Evolutionary conservation across 192 early-diverging fungal genomes (phyloP), one percentile per base, ranked within the genome.

Genomic region (Rhizophagus clarus): DNA sequence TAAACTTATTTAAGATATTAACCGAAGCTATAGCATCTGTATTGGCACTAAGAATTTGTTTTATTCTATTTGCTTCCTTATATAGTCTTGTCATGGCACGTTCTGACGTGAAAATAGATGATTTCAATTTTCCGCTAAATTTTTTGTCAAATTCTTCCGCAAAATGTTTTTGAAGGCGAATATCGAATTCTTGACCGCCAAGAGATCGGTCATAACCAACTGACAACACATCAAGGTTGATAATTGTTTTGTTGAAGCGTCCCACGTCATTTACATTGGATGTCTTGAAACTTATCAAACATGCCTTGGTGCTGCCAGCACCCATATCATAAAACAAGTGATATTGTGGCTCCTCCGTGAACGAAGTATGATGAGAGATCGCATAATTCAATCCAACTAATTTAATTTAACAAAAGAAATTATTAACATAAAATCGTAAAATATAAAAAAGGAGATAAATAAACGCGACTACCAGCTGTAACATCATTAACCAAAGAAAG

Each of bases 261-360:
- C 90, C 83, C 75, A 83, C 84, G 47, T 88, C 88, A 83, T 92
- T 92, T 32, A 86, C 79, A n/a, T 84, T 75, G 49, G 86, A 82
- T 32, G 89, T 87, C 10, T 89, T 88, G 83, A 98, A 97, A 49
- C 88, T 88, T 2, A 94, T 95, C 22, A 99, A 88, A 7, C 95
- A 93, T 28, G 94, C 97, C n/a, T 90, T 91, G 2, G 98, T 98
- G 79, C 91, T 94, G 32, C 97, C 95, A 14, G 98, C 97, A 1
- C 98, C 98, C 95, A 98, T 96, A 85, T 99, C 98, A 85, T 95
- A 98, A 82, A 98, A 97, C 71, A 99, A 84, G 79, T 98, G 95
- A 81, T 92, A 88, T 83, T 91, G 83, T 8, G 91, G 90, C 34
- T 90, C 82, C 31, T 87, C 86, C n/a, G 81, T 81, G 70, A 96